phyloP scores from a whole-genome alignment of 164 flowering plant species.

The Platanus orientalis region DNA sequence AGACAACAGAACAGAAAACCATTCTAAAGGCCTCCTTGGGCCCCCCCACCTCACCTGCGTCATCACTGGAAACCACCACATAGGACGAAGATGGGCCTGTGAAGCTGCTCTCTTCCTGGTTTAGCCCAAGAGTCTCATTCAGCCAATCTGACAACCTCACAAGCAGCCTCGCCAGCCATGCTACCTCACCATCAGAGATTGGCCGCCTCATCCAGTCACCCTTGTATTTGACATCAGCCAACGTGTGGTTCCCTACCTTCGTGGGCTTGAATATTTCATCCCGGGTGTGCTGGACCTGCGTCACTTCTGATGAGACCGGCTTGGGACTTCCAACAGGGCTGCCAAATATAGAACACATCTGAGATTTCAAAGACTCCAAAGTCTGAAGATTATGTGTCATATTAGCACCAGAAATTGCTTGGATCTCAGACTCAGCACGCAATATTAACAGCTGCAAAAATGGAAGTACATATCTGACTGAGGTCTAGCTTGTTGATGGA shows the following conservation, averaged over 20 bases:
- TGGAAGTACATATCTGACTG: neutral
- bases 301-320: conserved; percentile 19
- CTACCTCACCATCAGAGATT: conserved; percentile 63
- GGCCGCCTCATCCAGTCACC: conserved; percentile 95
- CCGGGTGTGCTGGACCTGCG: conserved; percentile 24
- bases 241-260: conserved; percentile 35
- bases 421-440: conserved; percentile 82
- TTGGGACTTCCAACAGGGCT: conserved; percentile 22
- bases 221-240: conserved; percentile 50
- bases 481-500: neutral
- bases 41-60: conserved; percentile 29
- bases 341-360: conserved; percentile 50
- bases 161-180: conserved; percentile 77
- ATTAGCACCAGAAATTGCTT: conserved; percentile 46
- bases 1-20: conserved; percentile 30
- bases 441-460: conserved; percentile 62
- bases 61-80: conserved; percentile 39
- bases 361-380: conserved; percentile 49
- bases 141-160: conserved; percentile 54
- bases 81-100: conserved; percentile 25
- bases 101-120: conserved; percentile 21
- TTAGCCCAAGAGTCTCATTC: conserved; percentile 59
- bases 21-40: conserved; percentile 35
- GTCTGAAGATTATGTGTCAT: conserved; percentile 38
- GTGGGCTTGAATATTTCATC: conserved; percentile 74